phyloP scores from a whole-genome alignment of 2,329 filamentous ascomycete genomes.

The Clonostachys solani region DNA sequence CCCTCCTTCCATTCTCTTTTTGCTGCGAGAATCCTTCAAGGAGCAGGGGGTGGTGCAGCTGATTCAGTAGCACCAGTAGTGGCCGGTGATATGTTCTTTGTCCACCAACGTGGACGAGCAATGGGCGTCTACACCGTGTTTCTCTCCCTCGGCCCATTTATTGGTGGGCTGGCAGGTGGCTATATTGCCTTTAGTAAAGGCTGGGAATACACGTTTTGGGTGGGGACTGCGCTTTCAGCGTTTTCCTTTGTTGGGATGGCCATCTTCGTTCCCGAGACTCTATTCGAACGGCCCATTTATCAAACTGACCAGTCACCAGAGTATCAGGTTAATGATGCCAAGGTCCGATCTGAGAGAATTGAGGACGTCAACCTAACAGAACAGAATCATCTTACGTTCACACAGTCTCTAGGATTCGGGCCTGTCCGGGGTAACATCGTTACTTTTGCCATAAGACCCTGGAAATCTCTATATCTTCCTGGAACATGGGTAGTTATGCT shows the following conservation, averaged over 20 bases:
- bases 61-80: constrained; percentile 25
- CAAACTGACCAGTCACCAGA: too few species aligned
- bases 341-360: background rate
- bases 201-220: constrained; percentile 24
- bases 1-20: constrained; percentile 15
- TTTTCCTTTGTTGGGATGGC: constrained; percentile 14
- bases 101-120: constrained; percentile 24
- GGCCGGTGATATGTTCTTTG: constrained; percentile 27
- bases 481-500: constrained; percentile 28
- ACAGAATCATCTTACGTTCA: constrained; percentile 3
- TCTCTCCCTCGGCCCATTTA: constrained; percentile 19
- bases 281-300: constrained; percentile 14
- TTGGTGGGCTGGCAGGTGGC: constrained; percentile 26
- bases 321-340: too few species aligned
- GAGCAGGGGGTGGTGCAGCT: constrained; percentile 21
- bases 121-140: constrained; percentile 29
- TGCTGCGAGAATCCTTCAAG: constrained; percentile 22
- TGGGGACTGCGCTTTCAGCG: constrained; percentile 17
- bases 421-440: constrained; percentile 4
- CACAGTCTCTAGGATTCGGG: constrained; percentile 5
- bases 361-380: background rate
- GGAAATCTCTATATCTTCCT: constrained; percentile 15
- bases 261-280: constrained; percentile 26
- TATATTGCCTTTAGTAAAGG: constrained; percentile 25
- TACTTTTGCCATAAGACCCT: background rate